phyloP scores from a whole-genome alignment of 768 basidiomycete species.

The Melanogaster broomeanus region DNA sequence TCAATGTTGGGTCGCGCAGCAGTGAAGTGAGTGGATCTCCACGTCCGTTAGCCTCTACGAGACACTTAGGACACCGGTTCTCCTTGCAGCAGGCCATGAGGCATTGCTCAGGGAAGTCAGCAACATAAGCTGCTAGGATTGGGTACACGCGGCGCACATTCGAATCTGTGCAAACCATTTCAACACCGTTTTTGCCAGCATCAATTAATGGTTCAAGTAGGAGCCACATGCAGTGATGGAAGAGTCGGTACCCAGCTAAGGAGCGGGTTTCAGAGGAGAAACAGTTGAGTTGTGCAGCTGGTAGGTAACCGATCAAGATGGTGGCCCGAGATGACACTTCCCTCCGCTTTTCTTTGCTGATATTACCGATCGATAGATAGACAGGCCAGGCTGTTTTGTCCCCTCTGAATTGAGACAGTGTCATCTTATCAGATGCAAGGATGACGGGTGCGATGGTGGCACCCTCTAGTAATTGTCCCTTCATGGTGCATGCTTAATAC shows the following conservation, averaged over 20 bases:
- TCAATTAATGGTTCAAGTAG: slow-evolving; percentile 16
- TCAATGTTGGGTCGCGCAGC: not conserved
- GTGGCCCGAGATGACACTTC: slow-evolving; percentile 9
- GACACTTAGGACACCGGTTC: slow-evolving; percentile 8
- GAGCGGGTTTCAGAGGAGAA: not conserved
- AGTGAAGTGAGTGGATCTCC: not conserved
- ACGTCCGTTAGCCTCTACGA: not conserved
- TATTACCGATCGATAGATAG: slow-evolving; percentile 27
- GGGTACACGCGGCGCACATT: slow-evolving; percentile 13
- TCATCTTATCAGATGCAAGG: slow-evolving; percentile 44
- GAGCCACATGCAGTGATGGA: slow-evolving; percentile 20
- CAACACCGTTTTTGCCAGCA: slow-evolving; percentile 16
- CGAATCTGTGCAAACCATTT: slow-evolving; percentile 17
- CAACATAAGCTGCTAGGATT: slow-evolving; percentile 26
- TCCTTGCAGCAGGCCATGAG: slow-evolving; percentile 13
- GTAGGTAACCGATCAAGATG: slow-evolving; percentile 5
- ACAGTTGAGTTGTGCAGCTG: slow-evolving; percentile 6
- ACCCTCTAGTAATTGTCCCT: slow-evolving; percentile 7
- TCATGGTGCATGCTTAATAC: not conserved
- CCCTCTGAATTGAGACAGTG: slow-evolving; percentile 38
- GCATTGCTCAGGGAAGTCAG: slow-evolving; percentile 22
- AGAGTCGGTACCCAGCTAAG: slow-evolving; percentile 16
- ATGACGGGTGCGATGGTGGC: slow-evolving; percentile 18
- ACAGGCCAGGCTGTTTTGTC: slow-evolving; percentile 30
- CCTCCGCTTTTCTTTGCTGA: slow-evolving; percentile 14